Evolutionary conservation across 306 rosid genomes (phyloP), one percentile per base, ranked within the genome.

Genomic region (Alnus rubra): DNA sequence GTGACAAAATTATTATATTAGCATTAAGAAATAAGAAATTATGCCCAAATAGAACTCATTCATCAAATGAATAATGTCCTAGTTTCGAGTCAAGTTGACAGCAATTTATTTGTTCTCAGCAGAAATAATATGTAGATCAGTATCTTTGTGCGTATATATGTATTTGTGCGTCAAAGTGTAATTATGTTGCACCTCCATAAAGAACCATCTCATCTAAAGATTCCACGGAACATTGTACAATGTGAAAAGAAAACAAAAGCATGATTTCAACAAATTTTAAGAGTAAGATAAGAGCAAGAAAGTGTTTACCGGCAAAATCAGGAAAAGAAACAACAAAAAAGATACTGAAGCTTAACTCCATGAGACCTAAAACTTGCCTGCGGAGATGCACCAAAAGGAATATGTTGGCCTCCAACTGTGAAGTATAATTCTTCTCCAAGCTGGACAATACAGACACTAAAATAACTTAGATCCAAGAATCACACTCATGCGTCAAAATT

Each of bases 341-440:
- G 11, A 72, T 9, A 76, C 55, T 51, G 30, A 16, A 63, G 71
- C 67, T 76, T 33, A 13, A 69, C 11, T 49, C 39, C 31, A 78
- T 52, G 72, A 72, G 58, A 80, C 69, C 39, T 35, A 69, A 75
- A 74, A 79, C 90, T 82, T 89, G 84, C 99, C 96, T 95, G 99
- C 2, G 99, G 99, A 33, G 97, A 95, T 54, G 99, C 94, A 76
- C 97, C 98, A 73, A 95, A 95, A 71, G 98, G 92, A 85, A 95
- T 95, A 69, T 76, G 93, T 63, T 95, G 99, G 53, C 94, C 86
- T 71, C 99, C 98, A 80, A 89, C 94, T 3, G 92, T 81, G 19
- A 95, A 92, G 82, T 74, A 87, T 68, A 95, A 81, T 74, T 95
- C 97, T 79, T 93, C 96, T 67, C 97, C 98, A 18, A 95, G 96